phyloP scores from a whole-genome alignment of 2,329 filamentous ascomycete species.

The Trichophyton mentagrophytes region DNA sequence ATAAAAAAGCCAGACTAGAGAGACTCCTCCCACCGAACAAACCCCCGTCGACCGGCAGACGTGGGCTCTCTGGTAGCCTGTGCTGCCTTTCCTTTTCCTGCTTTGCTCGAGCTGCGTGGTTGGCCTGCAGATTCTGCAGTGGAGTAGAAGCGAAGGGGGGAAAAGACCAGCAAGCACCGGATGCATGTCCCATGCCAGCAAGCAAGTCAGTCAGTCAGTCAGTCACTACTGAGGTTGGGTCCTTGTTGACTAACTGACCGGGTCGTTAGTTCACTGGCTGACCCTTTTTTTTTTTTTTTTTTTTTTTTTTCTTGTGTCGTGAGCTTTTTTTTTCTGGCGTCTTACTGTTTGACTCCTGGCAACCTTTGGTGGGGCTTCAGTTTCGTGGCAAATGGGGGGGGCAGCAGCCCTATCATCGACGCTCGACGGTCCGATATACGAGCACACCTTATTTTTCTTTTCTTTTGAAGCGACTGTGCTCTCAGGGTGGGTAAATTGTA shows the following conservation, averaged over 20 bases:
- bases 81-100: background rate
- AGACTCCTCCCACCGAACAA: too few relatives aligned
- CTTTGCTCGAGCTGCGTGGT: background rate
- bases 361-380: background rate
- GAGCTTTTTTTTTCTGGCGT: background rate
- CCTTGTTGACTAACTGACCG: too few relatives aligned
- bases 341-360: background rate
- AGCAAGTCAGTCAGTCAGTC: background rate
- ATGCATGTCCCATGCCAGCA: background rate
- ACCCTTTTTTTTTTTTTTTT: background rate
- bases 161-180: background rate
- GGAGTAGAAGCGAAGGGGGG: background rate
- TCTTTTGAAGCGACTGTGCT: background rate
- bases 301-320: background rate
- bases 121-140: background rate
- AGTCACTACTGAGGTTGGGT: too few relatives aligned
- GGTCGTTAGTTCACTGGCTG: background rate
- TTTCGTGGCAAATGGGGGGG: slow-evolving; percentile 1
- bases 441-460: background rate
- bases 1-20: too few relatives aligned
- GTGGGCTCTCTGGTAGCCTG: background rate
- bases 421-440: background rate
- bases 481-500: background rate
- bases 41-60: background rate
- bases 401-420: background rate